Evolutionary conservation across 371 early-diverging fungal species (phyloP).

Genomic region (Mucor lusitanicus): DNA sequence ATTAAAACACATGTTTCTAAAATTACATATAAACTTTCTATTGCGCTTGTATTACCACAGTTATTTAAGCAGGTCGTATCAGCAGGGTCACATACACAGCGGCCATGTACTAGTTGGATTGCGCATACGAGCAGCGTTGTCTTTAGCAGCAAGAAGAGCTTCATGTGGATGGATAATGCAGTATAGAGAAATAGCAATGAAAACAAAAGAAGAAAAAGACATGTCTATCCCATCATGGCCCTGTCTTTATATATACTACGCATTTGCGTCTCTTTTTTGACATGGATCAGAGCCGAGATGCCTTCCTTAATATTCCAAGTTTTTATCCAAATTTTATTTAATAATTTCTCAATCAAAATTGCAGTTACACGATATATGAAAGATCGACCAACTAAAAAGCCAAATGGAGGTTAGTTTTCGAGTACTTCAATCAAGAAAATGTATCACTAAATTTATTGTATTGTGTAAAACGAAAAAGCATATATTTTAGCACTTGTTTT

Average conservation of each 20-base stretch:
- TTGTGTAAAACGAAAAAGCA: constrained; percentile 3
- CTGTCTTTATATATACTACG: not conserved
- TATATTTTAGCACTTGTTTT: not conserved
- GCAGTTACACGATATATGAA: constrained; percentile 8
- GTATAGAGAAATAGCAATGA: not conserved
- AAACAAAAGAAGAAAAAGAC: not conserved
- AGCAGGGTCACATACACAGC: constrained; percentile 16
- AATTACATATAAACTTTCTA: not conserved
- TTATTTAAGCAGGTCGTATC: constrained; percentile 11
- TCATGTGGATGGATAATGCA: not conserved
- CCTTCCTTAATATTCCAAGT: not conserved
- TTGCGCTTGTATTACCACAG: constrained; percentile 19
- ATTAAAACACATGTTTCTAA: constrained; percentile 6
- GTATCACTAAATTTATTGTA: constrained; percentile 27
- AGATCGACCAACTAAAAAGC: constrained; percentile 7
- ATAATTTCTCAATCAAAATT: constrained; percentile 1
- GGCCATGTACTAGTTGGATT: not conserved
- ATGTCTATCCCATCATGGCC: not conserved
- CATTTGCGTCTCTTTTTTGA: not conserved
- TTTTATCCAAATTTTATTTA: constrained; percentile 1
- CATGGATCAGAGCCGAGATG: not conserved
- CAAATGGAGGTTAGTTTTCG: not conserved
- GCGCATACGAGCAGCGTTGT: not conserved
- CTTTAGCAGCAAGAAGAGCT: not conserved
- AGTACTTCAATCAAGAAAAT: not conserved